Conservation (phyloP, 2,329 filamentous ascomycete species). For the Microsporum canis region DNA sequence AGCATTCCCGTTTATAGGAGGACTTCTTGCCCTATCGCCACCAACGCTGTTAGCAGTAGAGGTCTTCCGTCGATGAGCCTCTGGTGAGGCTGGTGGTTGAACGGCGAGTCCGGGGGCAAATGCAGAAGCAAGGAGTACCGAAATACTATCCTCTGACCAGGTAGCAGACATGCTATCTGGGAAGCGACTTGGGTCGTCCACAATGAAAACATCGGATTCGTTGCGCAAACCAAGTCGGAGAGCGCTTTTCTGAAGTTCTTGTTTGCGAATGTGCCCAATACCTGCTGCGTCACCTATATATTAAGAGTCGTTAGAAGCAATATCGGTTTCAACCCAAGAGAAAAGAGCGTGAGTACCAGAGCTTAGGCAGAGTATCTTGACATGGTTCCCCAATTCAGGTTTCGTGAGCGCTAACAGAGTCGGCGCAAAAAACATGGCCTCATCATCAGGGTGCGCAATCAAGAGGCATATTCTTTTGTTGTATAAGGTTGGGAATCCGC, state of each 20-base stretch:
- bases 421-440: conserved; percentile 98
- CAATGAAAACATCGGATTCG: conserved; percentile 71
- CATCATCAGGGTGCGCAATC: conserved; percentile 95
- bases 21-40: conserved; percentile 8
- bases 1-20: not conserved
- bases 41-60: conserved; percentile 29
- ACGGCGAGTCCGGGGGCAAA: conserved; percentile 50
- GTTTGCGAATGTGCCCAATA: conserved; percentile 68
- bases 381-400: conserved; percentile 70
- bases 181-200: conserved; percentile 65
- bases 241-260: conserved; percentile 73
- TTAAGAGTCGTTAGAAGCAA: not conserved
- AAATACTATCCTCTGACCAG: conserved; percentile 64
- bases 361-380: conserved; percentile 89
- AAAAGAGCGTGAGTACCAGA: conserved; percentile 46
- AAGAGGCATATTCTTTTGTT: conserved; percentile 84
- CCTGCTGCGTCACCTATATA: conserved; percentile 69
- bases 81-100: conserved; percentile 16
- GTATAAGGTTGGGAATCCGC: conserved; percentile 48
- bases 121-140: conserved; percentile 56
- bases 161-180: conserved; percentile 75
- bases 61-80: conserved; percentile 19
- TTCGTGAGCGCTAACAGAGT: conserved; percentile 73
- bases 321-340: not conserved
- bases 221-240: conserved; percentile 61